Percentiles rank a stretch among this genome's conserved stretches.
phyloP scores from a whole-genome alignment of 331 rosid genomes.

The Dryas integrifolia region DNA sequence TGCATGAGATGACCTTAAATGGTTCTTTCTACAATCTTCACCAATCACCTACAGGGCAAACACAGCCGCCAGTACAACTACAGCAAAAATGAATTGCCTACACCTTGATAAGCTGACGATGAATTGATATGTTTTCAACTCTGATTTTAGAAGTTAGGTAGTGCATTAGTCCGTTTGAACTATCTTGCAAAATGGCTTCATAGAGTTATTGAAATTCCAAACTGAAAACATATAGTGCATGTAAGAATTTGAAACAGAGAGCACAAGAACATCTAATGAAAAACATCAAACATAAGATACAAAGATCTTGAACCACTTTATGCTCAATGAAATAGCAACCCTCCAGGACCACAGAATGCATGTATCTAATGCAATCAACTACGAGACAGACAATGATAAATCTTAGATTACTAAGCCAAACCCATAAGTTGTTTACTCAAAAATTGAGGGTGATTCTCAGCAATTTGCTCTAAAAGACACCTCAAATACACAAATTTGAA shows the following conservation, averaged over 20 bases:
- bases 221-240: not conserved
- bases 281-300: not conserved
- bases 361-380: not conserved
- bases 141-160: not conserved
- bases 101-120: not conserved
- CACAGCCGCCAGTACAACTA: not conserved
- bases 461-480: not conserved
- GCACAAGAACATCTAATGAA: not conserved
- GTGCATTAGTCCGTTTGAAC: constrained; percentile 5
- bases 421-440: not conserved
- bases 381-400: not conserved
- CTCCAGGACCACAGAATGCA: not conserved
- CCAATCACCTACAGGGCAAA: not conserved
- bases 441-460: constrained; percentile 4
- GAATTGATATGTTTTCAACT: constrained; percentile 3
- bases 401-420: not conserved
- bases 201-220: not conserved
- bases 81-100: not conserved
- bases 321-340: not conserved
- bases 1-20: constrained; percentile 16
- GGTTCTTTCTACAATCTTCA: not conserved
- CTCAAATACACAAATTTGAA: constrained; percentile 26
- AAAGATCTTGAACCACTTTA: not conserved
- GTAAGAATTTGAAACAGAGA: not conserved
- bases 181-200: not conserved